Percentiles rank a stretch among this genome's conserved stretches.
phyloP scores from a whole-genome alignment of 805 yeast genomes.

The Millerozyma acaciae region DNA sequence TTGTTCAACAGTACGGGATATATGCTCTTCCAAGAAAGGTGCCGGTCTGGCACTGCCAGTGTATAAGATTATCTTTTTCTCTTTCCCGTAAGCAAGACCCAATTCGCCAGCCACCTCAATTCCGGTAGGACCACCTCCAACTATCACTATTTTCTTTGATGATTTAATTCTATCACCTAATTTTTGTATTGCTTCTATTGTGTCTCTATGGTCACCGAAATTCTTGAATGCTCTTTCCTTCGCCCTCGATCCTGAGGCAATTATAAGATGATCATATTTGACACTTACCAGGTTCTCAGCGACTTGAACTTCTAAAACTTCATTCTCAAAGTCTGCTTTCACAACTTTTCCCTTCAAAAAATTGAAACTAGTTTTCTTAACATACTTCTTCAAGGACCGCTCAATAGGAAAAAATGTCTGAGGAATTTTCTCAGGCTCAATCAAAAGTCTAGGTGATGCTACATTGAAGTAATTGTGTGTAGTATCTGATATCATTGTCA shows the following conservation, averaged over 20 bases:
- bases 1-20: slow-evolving; percentile 11
- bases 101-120: slow-evolving; percentile 38
- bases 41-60: slow-evolving; percentile 21
- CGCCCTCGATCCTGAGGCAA: slow-evolving; percentile 32
- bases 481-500: slow-evolving; percentile 25
- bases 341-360: slow-evolving; percentile 24
- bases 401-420: slow-evolving; percentile 16
- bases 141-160: slow-evolving; percentile 28
- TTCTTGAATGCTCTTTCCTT: slow-evolving; percentile 23
- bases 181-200: slow-evolving; percentile 14
- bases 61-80: slow-evolving; percentile 21
- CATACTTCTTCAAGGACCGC: slow-evolving; percentile 13
- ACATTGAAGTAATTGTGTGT: slow-evolving; percentile 21
- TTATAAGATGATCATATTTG: slow-evolving; percentile 28
- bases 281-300: background rate
- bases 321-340: slow-evolving; percentile 21
- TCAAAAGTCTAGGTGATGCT: slow-evolving; percentile 30
- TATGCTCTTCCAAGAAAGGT: slow-evolving; percentile 11
- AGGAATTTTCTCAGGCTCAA: slow-evolving; percentile 19
- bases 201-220: slow-evolving; percentile 12
- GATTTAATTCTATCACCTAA: slow-evolving; percentile 13
- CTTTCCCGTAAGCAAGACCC: slow-evolving; percentile 15
- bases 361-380: slow-evolving; percentile 12
- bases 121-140: slow-evolving; percentile 41
- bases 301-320: slow-evolving; percentile 12